Percentiles rank a stretch among this genome's conserved stretches.
Conservation (phyloP, 805 yeast genomes). For the Candida verbasci region DNA sequence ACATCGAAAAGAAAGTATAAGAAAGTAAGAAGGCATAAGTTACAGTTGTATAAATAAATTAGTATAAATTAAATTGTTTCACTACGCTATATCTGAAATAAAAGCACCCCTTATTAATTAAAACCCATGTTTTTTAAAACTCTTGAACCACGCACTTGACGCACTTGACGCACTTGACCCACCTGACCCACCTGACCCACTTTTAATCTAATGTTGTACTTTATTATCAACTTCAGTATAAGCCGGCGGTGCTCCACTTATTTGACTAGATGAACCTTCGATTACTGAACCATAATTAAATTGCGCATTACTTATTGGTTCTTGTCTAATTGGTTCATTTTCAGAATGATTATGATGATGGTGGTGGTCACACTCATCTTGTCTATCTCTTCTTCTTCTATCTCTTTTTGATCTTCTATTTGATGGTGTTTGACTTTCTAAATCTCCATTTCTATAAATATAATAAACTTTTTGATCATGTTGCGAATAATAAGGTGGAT, state of each 20-base stretch:
- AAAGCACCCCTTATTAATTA: too few species aligned
- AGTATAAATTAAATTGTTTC: too few species aligned
- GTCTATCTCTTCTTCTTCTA: neutral
- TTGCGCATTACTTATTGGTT: constrained; percentile 8
- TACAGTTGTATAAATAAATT: too few species aligned
- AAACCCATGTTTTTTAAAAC: too few species aligned
- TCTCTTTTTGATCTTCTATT: neutral
- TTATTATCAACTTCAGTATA: constrained; percentile 22
- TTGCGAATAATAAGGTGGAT: constrained; percentile 35
- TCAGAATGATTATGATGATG: constrained; percentile 7
- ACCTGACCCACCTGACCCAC: too few species aligned
- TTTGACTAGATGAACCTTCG: constrained; percentile 13
- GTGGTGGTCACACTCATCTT: too few species aligned
- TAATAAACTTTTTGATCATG: constrained; percentile 25
- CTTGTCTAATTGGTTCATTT: constrained; percentile 5
- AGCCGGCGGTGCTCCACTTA: constrained; percentile 28
- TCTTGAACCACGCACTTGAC: too few species aligned
- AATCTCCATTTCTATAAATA: constrained; percentile 29
- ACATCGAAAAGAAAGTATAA: too few species aligned
- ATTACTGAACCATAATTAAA: constrained; percentile 25
- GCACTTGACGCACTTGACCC: too few species aligned
- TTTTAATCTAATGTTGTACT: constrained; percentile 4
- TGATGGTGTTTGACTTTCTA: constrained; percentile 22
- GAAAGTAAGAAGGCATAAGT: too few species aligned
- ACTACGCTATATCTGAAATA: too few species aligned